Percentiles rank a stretch among this genome's conserved stretches.
Evolutionary conservation across 257 asterid species (phyloP).

Genomic region (Verbascum thapsus): DNA sequence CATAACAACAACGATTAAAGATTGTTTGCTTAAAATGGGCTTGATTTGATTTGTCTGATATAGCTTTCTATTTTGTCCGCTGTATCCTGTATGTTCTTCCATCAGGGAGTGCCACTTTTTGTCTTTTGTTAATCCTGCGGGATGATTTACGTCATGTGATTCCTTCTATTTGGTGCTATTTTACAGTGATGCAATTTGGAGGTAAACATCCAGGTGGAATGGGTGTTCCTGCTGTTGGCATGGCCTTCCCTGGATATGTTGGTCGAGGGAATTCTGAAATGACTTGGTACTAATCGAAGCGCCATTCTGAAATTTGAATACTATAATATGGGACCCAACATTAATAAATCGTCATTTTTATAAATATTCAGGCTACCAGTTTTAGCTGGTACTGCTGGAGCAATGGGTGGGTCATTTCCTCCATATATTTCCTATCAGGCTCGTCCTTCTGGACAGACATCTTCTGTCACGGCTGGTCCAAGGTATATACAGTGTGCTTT

Average conservation of each 20-base stretch:
- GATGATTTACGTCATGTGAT: too few relatives aligned
- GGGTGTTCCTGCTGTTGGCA: slow-evolving; percentile 99
- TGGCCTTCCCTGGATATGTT: slow-evolving; percentile 99
- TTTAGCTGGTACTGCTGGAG: slow-evolving; percentile 94
- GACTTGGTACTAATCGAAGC: slow-evolving; percentile 75
- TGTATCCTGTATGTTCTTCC: too few relatives aligned
- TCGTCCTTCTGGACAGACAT: slow-evolving; percentile 65
- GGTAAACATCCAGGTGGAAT: slow-evolving; percentile 92
- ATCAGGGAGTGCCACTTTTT: background rate
- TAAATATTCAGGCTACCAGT: slow-evolving; percentile 77
- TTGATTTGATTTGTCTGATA: too few relatives aligned
- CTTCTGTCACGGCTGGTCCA: slow-evolving; percentile 55
- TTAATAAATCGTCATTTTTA: too few relatives aligned
- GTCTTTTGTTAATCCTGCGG: too few relatives aligned
- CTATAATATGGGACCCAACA: too few relatives aligned
- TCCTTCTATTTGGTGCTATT: slow-evolving; percentile 22
- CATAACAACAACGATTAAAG: too few relatives aligned
- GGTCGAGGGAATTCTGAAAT: slow-evolving; percentile 91
- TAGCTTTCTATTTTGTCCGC: too few relatives aligned
- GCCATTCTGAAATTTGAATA: too few relatives aligned
- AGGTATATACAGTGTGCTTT: too few relatives aligned
- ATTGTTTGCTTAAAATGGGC: background rate
- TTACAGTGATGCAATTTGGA: slow-evolving; percentile 89
- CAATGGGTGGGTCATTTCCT: slow-evolving; percentile 75
- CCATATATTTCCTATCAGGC: slow-evolving; percentile 72